Conservation (phyloP, 768 basidiomycete species). For the Filobasidium wieringae region DNA sequence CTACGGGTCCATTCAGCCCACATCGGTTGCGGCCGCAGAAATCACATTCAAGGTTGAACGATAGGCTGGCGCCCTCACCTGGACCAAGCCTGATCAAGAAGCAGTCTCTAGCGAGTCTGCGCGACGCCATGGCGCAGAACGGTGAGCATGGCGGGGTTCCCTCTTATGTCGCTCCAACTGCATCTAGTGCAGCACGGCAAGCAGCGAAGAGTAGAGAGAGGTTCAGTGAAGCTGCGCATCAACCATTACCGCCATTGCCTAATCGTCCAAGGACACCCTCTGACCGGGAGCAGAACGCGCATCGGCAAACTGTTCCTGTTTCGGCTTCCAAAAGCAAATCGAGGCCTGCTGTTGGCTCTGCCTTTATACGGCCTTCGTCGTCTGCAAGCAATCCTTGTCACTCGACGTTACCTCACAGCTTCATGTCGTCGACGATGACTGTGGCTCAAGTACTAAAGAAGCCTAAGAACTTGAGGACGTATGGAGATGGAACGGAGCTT, state of each 20-base stretch:
- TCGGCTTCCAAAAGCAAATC: constrained; percentile 58
- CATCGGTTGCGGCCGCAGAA: constrained; percentile 33
- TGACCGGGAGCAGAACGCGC: background rate
- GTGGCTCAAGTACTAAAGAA: constrained; percentile 14
- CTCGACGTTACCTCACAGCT: background rate
- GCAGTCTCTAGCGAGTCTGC: constrained; percentile 27
- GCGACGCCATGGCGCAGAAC: constrained; percentile 21
- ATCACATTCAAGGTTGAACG: constrained; percentile 25
- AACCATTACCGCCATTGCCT: background rate
- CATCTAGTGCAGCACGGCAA: constrained; percentile 9
- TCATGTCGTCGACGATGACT: too few relatives aligned
- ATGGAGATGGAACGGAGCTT: constrained; percentile 63
- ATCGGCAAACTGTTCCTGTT: constrained; percentile 61
- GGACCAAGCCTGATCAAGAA: constrained; percentile 24
- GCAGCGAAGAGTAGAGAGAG: constrained; percentile 5
- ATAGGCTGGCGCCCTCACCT: constrained; percentile 10
- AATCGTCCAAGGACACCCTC: background rate
- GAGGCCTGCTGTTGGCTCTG: constrained; percentile 61
- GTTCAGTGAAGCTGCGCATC: background rate
- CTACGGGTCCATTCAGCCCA: constrained; percentile 8
- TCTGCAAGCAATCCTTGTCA: background rate
- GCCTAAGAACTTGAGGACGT: constrained; percentile 21
- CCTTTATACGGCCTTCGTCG: constrained; percentile 47
- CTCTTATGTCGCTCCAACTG: constrained; percentile 7
- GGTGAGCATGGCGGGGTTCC: background rate